Percentiles rank a stretch among this genome's conserved stretches.
phyloP scores from a whole-genome alignment of 495 filamentous ascomycete species.

The Astrothelium subdiscretum region DNA sequence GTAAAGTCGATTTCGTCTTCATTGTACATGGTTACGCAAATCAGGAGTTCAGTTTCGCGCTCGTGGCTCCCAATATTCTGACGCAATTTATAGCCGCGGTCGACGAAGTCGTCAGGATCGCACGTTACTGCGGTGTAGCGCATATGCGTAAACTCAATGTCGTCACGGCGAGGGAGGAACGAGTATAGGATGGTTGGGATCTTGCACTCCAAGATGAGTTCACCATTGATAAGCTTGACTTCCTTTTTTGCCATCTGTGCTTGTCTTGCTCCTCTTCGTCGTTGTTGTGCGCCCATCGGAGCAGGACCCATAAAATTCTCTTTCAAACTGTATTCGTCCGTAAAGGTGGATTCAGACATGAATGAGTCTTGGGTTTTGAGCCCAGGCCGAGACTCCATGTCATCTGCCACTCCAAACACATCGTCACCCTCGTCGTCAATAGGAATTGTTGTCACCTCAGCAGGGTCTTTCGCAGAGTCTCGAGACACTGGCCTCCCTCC shows the following conservation, averaged over 20 bases:
- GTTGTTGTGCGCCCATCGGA: constrained; percentile 71
- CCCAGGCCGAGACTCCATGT: constrained; percentile 30
- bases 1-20: constrained; percentile 95
- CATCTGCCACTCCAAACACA: constrained; percentile 55
- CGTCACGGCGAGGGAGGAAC: constrained; percentile 83
- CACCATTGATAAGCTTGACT: constrained; percentile 90
- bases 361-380: constrained; percentile 50
- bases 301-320: constrained; percentile 76
- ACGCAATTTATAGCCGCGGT: constrained; percentile 83
- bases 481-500: constrained; percentile 30
- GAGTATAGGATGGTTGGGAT: constrained; percentile 96
- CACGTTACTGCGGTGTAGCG: constrained; percentile 99
- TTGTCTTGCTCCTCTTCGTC: constrained; percentile 66
- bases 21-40: constrained; percentile 99
- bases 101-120: constrained; percentile 89
- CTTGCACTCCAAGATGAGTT: constrained; percentile 96
- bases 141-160: constrained; percentile 98
- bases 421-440: constrained; percentile 53
- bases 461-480: constrained; percentile 40
- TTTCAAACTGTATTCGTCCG: constrained; percentile 38
- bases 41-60: constrained; percentile 95
- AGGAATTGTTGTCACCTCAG: constrained; percentile 39
- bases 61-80: constrained; percentile 80
- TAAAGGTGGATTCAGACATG: constrained; percentile 54
- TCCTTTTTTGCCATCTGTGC: constrained; percentile 89